Evolutionary conservation across 441 rosid genomes (phyloP).

Genomic region (Adansonia rubrostipa): DNA sequence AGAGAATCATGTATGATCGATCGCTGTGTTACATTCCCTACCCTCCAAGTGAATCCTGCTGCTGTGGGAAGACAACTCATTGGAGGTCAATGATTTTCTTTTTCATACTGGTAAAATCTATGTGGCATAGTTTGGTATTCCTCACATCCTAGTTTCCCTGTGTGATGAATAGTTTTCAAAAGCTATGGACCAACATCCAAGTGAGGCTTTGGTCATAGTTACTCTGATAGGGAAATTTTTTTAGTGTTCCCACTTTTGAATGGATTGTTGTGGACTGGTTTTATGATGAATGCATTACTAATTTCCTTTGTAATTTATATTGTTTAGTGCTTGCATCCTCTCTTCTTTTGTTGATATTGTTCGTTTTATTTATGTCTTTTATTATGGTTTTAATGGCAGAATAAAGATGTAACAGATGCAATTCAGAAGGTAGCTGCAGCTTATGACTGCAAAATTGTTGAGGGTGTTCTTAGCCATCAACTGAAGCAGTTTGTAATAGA

Average conservation of each 20-base stretch:
- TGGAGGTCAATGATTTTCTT: background rate
- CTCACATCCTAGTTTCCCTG: background rate
- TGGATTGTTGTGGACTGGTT: background rate
- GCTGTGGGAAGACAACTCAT: background rate
- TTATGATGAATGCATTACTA: background rate
- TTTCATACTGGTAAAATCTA: background rate
- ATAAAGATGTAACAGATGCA: constrained; percentile 89
- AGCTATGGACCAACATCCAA: constrained; percentile 59
- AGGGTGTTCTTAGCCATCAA: constrained; percentile 95
- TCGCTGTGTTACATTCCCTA: background rate
- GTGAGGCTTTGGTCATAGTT: constrained; percentile 78
- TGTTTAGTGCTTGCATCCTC: background rate
- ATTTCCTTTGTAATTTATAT: background rate
- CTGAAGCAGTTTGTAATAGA: constrained; percentile 88
- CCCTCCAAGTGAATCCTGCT: background rate
- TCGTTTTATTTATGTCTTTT: background rate
- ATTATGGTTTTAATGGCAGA: constrained; percentile 51
- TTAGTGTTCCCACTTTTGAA: too few relatives aligned
- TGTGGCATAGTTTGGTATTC: background rate
- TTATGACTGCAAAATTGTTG: constrained; percentile 94
- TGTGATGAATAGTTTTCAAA: constrained; percentile 21
- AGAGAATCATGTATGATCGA: constrained; percentile 19
- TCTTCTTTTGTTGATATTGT: background rate
- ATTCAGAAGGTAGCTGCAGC: constrained; percentile 94
- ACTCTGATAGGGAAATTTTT: constrained; percentile 51